Evolutionary conservation across 768 basidiomycete genomes (phyloP).

Genomic region (Exidia glandulosa): DNA sequence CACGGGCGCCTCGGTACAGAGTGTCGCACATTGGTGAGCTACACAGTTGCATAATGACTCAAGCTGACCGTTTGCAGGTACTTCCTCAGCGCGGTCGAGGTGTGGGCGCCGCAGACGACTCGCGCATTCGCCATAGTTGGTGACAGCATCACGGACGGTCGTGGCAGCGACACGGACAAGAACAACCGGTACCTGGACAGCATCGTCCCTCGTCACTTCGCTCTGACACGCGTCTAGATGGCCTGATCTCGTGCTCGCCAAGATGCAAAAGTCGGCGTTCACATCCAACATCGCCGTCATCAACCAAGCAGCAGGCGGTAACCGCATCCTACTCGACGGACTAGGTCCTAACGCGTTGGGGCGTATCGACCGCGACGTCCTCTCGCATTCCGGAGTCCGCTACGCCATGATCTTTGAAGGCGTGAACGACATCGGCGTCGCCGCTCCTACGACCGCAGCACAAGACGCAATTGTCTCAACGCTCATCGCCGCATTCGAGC

Average conservation of each 20-base stretch:
- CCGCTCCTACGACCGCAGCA: conserved; percentile 20
- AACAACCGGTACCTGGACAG: conserved; percentile 29
- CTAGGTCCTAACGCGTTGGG: conserved; percentile 36
- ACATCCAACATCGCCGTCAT: conserved; percentile 29
- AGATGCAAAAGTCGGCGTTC: conserved; percentile 24
- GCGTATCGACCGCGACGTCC: conserved; percentile 41
- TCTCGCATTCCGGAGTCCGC: conserved; percentile 33
- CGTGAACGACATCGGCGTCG: conserved; percentile 42
- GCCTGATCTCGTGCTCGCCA: conserved; percentile 37
- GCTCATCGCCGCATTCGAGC: conserved; percentile 34
- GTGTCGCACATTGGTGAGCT: conserved; percentile 24
- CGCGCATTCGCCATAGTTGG: conserved; percentile 34
- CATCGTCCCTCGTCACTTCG: background rate
- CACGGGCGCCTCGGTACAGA: conserved; percentile 21
- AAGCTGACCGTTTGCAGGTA: conserved; percentile 11
- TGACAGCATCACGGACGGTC: conserved; percentile 44
- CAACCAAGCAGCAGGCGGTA: conserved; percentile 44
- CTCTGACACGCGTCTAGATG: conserved; percentile 19
- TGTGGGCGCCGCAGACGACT: conserved; percentile 21
- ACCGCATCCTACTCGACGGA: conserved; percentile 39
- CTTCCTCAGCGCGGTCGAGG: conserved; percentile 34
- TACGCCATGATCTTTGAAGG: conserved; percentile 43
- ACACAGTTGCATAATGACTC: background rate
- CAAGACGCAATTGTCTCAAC: conserved; percentile 29
- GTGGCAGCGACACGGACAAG: conserved; percentile 31